A percentile compares a stretch with the other conserved stretches of the same genome.
These are phyloP conservation scores for Cenchrus fungigraminus DNA, from an alignment of 176 grass and related monocot genomes.

Conservation along the genomic window DNA sequence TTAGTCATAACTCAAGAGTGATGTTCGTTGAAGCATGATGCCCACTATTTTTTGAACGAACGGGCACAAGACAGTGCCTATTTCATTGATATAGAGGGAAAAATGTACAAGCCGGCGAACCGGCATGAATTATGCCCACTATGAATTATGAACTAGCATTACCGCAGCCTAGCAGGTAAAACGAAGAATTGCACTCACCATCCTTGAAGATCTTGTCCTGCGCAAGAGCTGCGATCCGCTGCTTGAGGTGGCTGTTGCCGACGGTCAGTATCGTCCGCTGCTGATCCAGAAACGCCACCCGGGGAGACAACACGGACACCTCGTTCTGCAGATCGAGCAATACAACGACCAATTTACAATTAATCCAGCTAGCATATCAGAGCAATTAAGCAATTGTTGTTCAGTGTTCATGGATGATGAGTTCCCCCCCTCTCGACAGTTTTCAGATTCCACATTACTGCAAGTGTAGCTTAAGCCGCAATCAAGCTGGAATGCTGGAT, in stretches of 20 bases:
- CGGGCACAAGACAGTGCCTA: no score
- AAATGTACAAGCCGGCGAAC: no score
- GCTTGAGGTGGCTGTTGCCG: constrained; percentile 98
- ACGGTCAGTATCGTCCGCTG: constrained; percentile 89
- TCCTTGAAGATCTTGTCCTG: constrained; percentile 99
- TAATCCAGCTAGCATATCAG: background rate
- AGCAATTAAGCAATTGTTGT: background rate
- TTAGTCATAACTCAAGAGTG: background rate
- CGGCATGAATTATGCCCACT: background rate
- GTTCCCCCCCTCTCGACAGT: background rate
- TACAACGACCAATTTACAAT: background rate
- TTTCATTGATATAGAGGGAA: no score
- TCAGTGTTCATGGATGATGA: background rate
- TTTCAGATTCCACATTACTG: background rate
- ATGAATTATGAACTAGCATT: background rate
- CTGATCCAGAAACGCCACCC: constrained; percentile 89
- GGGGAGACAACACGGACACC: constrained; percentile 83
- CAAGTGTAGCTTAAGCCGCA: background rate
- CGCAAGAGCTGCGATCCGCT: constrained; percentile 89
- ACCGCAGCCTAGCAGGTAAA: background rate
- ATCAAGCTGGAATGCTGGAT: no score
- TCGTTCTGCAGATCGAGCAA: constrained; percentile 54
- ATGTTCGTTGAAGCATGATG: constrained; percentile 16
- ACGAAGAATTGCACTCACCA: constrained; percentile 44
- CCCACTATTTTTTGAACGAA: no score